Percentiles rank a stretch among this genome's conserved stretches.
These are phyloP conservation scores for Candida suzukii DNA, from an alignment of 805 yeast species.

Conservation along the genomic window DNA sequence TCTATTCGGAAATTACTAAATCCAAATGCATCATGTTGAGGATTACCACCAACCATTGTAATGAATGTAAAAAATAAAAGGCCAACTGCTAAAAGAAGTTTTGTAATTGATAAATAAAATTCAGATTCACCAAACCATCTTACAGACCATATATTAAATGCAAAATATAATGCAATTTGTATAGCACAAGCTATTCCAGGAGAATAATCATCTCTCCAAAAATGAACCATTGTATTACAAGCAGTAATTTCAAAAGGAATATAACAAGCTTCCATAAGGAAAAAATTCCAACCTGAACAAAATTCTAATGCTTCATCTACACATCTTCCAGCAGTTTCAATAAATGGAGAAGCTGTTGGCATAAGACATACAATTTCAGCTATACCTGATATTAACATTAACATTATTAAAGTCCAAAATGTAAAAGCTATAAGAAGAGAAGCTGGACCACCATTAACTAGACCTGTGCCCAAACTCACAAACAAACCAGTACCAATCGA, in stretches of 20 bases:
- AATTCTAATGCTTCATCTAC: slow-evolving; percentile 31
- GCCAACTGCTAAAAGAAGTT: slow-evolving; percentile 40
- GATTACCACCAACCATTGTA: slow-evolving; percentile 54
- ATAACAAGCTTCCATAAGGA: slow-evolving; percentile 36
- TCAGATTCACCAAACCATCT: slow-evolving; percentile 45
- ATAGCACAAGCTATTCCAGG: slow-evolving; percentile 39
- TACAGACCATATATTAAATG: slow-evolving; percentile 39
- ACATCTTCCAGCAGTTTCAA: slow-evolving; percentile 29
- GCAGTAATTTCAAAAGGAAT: slow-evolving; percentile 42
- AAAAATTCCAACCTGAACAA: slow-evolving; percentile 29
- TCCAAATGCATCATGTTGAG: slow-evolving; percentile 42
- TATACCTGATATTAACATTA: slow-evolving; percentile 27
- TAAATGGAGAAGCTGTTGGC: slow-evolving; percentile 31
- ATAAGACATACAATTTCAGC: slow-evolving; percentile 31
- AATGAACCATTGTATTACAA: slow-evolving; percentile 48
- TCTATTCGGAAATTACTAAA: slow-evolving; percentile 40
- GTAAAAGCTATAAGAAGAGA: slow-evolving; percentile 25
- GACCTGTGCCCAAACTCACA: slow-evolving; percentile 29
- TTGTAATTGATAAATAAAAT: slow-evolving; percentile 39
- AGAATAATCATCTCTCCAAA: slow-evolving; percentile 41
- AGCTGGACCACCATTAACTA: slow-evolving; percentile 28
- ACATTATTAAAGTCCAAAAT: slow-evolving; percentile 29
- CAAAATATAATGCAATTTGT: slow-evolving; percentile 35
- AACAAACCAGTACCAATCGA: slow-evolving; percentile 32
- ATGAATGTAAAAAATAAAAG: slow-evolving; percentile 42